These are phyloP conservation scores for Batkoa obscura DNA, from an alignment of 371 early-diverging fungal genomes.

Conservation along the genomic window DNA sequence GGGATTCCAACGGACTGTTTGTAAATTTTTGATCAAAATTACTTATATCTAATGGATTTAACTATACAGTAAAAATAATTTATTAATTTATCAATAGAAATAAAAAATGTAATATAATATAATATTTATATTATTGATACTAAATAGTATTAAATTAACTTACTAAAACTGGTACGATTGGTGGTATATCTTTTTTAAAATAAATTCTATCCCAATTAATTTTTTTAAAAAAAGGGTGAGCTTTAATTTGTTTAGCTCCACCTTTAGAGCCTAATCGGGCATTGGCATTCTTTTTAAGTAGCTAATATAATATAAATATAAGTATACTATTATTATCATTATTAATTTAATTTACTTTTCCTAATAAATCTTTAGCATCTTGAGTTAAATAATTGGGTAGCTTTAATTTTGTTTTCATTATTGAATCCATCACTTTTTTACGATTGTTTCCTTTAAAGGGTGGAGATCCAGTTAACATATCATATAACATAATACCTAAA, in stretches of 20 bases:
- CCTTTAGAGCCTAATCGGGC: constrained; percentile 40
- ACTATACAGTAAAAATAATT: constrained; percentile 4
- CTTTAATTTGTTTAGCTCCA: constrained; percentile 43
- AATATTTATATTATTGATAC: not conserved
- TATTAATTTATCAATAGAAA: not conserved
- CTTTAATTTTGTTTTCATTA: constrained; percentile 45
- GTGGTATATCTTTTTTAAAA: constrained; percentile 38
- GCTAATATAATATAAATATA: not conserved
- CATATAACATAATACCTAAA: constrained; percentile 74
- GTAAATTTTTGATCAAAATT: constrained; percentile 63
- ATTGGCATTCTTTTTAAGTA: constrained; percentile 53
- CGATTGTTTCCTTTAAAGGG: constrained; percentile 61
- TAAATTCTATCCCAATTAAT: constrained; percentile 47
- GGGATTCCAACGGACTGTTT: not conserved
- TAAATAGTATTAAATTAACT: constrained; percentile 7
- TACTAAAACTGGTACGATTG: constrained; percentile 57
- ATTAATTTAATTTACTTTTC: constrained; percentile 15
- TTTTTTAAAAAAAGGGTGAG: constrained; percentile 52
- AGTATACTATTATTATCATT: constrained; percentile 10
- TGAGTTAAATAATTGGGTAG: constrained; percentile 50
- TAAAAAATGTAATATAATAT: not conserved
- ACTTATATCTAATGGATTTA: constrained; percentile 41
- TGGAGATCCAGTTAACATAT: constrained; percentile 63
- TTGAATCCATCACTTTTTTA: constrained; percentile 56
- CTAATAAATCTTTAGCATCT: constrained; percentile 38